Evolutionary conservation across 2,329 filamentous ascomycete species (phyloP).

Genomic region (Metarhizium rileyi): DNA sequence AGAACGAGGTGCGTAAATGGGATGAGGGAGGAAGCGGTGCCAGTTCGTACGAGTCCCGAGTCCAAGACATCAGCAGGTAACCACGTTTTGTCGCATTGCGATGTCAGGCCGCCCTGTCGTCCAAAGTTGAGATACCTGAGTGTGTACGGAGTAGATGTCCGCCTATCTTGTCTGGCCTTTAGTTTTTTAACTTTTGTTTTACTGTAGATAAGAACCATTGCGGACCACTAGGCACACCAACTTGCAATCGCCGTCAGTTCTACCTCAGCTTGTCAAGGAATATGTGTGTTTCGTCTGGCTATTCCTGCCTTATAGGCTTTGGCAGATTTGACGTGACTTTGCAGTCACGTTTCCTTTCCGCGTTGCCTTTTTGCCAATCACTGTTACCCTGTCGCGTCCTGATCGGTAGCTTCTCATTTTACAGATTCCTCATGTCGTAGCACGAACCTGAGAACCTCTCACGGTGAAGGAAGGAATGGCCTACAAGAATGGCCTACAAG

Average conservation of each 20-base stretch:
- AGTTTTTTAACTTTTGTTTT: too few species aligned
- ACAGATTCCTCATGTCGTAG: too few species aligned
- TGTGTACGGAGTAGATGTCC: too few species aligned
- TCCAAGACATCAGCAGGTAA: not conserved
- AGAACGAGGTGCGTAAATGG: not conserved
- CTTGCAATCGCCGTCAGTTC: not conserved
- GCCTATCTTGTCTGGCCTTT: too few species aligned
- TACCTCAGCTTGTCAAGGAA: not conserved
- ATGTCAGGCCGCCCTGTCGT: too few species aligned
- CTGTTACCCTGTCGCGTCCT: not conserved
- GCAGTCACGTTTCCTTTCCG: not conserved
- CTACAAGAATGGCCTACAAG: too few species aligned
- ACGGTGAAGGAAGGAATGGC: too few species aligned
- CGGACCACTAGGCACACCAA: not conserved
- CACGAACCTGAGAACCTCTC: too few species aligned
- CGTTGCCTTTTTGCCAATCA: not conserved
- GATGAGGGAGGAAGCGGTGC: not conserved
- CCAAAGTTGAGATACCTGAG: too few species aligned
- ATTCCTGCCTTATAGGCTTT: not conserved
- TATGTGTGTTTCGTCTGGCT: not conserved
- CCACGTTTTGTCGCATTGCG: not conserved
- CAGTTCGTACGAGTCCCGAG: not conserved
- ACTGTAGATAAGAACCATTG: too few species aligned
- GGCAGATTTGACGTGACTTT: not conserved
- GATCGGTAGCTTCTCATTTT: too few species aligned